Evolutionary conservation across 2,329 filamentous ascomycete genomes (phyloP).

Genomic region (Pseudogymnoascus pannorum): DNA sequence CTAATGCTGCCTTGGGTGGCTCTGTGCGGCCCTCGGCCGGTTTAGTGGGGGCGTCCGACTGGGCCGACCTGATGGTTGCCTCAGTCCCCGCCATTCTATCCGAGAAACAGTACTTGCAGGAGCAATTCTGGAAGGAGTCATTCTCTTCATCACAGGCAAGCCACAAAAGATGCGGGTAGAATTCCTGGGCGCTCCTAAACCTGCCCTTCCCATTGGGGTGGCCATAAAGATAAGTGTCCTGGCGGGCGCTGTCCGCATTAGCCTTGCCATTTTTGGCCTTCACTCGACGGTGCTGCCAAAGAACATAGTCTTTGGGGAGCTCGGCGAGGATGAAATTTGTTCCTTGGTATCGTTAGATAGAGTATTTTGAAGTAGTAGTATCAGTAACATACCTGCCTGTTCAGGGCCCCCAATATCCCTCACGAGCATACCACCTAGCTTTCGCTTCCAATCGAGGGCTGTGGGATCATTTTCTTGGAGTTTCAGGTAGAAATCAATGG

Average conservation of each 20-base stretch:
- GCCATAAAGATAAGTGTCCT: constrained; percentile 54
- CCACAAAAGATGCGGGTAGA: constrained; percentile 54
- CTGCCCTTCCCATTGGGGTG: constrained; percentile 51
- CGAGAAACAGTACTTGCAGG: constrained; percentile 50
- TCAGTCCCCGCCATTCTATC: constrained; percentile 35
- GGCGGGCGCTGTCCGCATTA: constrained; percentile 39
- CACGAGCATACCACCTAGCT: constrained; percentile 51
- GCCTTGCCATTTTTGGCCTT: constrained; percentile 9
- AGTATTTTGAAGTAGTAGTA: constrained; percentile 17
- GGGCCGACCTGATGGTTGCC: constrained; percentile 17
- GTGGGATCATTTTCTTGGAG: constrained; percentile 44
- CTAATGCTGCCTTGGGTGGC: not conserved
- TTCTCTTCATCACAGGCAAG: constrained; percentile 44
- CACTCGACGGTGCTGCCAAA: constrained; percentile 47
- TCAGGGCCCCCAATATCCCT: constrained; percentile 36
- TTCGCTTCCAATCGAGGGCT: constrained; percentile 49
- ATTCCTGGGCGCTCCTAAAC: constrained; percentile 51
- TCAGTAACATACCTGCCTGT: constrained; percentile 13
- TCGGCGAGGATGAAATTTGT: constrained; percentile 42
- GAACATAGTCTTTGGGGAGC: constrained; percentile 48
- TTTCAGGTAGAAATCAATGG: constrained; percentile 47
- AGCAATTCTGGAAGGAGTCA: constrained; percentile 45
- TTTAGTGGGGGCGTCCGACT: not conserved
- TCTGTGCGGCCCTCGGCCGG: not conserved
- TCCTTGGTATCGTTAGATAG: constrained; percentile 21